Evolutionary conservation across 129 eudicot species (phyloP).

Genomic region (Erigeron canadensis): DNA sequence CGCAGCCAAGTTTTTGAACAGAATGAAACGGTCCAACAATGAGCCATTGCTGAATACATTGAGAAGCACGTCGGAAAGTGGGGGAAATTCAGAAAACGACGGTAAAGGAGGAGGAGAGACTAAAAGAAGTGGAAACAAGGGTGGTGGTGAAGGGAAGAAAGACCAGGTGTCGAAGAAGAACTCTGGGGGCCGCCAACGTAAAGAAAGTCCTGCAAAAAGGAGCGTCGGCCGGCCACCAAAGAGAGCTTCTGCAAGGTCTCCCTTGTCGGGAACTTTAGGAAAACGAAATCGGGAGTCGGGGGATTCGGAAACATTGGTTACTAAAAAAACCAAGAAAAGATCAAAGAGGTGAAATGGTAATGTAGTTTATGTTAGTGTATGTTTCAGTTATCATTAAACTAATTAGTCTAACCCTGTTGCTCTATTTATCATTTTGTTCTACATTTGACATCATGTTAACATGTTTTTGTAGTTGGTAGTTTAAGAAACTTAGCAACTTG

Average conservation of each 20-base stretch:
- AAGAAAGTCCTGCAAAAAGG: constrained; percentile 56
- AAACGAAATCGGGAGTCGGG: constrained; percentile 49
- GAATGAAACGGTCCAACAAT: constrained; percentile 49
- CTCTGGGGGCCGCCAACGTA: constrained; percentile 33
- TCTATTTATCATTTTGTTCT: constrained; percentile 14
- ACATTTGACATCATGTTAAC: constrained; percentile 9
- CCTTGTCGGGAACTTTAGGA: constrained; percentile 31
- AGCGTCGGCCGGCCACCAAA: constrained; percentile 66
- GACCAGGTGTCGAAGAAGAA: constrained; percentile 35
- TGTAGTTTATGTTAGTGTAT: constrained; percentile 25
- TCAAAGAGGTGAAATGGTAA: constrained; percentile 44
- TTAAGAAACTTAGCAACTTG: constrained; percentile 23
- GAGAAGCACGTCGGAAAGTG: constrained; percentile 39
- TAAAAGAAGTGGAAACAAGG: constrained; percentile 41
- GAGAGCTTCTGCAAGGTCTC: constrained; percentile 53
- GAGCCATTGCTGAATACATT: constrained; percentile 35
- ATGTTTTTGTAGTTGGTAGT: constrained; percentile 29
- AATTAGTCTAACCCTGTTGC: constrained; percentile 33
- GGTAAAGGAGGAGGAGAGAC: constrained; percentile 32
- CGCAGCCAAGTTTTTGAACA: constrained; percentile 50
- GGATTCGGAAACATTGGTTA: constrained; percentile 37
- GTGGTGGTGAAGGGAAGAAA: constrained; percentile 40
- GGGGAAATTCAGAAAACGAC: constrained; percentile 34
- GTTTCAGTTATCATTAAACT: constrained; percentile 31
- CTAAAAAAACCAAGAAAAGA: constrained; percentile 61